Evolutionary conservation across 139 green algal genomes (phyloP), one percentile per base, ranked within the genome.

Genomic region (Pleodorina starrii): DNA sequence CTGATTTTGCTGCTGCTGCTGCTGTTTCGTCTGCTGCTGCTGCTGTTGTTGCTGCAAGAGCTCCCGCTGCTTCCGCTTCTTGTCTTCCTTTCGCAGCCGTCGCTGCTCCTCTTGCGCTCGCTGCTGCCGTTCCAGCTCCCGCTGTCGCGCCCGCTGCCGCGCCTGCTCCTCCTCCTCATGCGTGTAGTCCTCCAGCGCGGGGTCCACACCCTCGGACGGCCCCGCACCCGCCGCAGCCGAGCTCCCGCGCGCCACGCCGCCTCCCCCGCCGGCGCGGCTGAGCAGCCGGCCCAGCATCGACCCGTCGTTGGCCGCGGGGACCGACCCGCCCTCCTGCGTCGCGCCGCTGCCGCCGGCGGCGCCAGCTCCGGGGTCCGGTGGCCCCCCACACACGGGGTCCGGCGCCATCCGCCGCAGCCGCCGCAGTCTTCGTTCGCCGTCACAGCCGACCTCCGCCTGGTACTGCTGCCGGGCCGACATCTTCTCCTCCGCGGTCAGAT

Each of bases 401-500:
- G 48, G 40, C 5, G 29, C 10, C 1, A 84, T 48, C 7, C 76
- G 35, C 50, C 50, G 48, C 50, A 84, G 76, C 16, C 76, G 76
- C 11, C 76, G 50, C 32, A 84, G 76, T 1, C 76, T 6, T 16
- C 76, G 48, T n/a, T 32, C n/a, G 50, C 48, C 48, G 76, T 4
- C 76, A 4, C 35, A 48, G 50, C 42, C 48, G 7, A 35, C 48
- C 32, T 84, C 40, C 76, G 44, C 48, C 32, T 71, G 76, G 51
- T 84, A 84, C 76, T 84, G 76, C 76, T 84, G 50, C 1, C 50
- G 76, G 50, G 48, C 76, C 1, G 32, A 48, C 27, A 11, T 48
- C 32, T 66, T 32, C 19, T 84, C 76, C 76, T 84, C 50, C 11
- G 48, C 50, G 35, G 32, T 84, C 5, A 84, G 76, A 16, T 12